Evolutionary conservation across 148 eudicot species (phyloP).

Genomic region (Camellia lanceoleosa): DNA sequence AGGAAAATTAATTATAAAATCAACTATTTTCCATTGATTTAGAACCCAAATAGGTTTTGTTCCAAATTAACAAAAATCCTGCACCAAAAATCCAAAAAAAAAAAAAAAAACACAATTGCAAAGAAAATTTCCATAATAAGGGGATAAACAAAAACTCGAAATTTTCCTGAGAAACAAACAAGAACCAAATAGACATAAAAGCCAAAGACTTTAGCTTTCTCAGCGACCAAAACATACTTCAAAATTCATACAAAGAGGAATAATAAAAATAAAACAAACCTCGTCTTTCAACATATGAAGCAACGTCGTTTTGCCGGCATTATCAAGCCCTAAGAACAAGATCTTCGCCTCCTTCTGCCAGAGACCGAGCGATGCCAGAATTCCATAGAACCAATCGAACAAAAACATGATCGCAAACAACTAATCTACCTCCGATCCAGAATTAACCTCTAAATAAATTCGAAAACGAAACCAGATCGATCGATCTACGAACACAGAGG

Average conservation of each 20-base stretch:
- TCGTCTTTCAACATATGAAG: slow-evolving; percentile 55
- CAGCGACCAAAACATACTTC: background rate
- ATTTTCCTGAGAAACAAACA: background rate
- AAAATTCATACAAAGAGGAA: background rate
- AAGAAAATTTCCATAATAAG: too few relatives aligned
- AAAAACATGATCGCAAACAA: slow-evolving; percentile 33
- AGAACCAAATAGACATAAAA: background rate
- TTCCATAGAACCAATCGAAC: slow-evolving; percentile 55
- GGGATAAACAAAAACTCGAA: background rate
- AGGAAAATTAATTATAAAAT: background rate
- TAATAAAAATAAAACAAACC: slow-evolving; percentile 16
- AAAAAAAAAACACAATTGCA: too few relatives aligned
- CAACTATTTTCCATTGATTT: background rate
- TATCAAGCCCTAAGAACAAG: slow-evolving; percentile 49
- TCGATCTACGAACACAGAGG: slow-evolving; percentile 19
- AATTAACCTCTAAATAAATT: background rate
- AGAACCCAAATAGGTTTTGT: background rate
- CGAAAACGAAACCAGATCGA: slow-evolving; percentile 5
- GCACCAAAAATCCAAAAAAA: too few relatives aligned
- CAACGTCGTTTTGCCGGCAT: slow-evolving; percentile 48
- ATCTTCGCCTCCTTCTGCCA: slow-evolving; percentile 47
- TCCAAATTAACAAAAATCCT: too few relatives aligned
- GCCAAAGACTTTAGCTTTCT: background rate
- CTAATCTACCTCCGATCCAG: background rate
- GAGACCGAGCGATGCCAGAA: slow-evolving; percentile 43